These are phyloP conservation scores for Nothophoma quercina DNA, from an alignment of 2,329 filamentous ascomycete species.

Conservation along the genomic window DNA sequence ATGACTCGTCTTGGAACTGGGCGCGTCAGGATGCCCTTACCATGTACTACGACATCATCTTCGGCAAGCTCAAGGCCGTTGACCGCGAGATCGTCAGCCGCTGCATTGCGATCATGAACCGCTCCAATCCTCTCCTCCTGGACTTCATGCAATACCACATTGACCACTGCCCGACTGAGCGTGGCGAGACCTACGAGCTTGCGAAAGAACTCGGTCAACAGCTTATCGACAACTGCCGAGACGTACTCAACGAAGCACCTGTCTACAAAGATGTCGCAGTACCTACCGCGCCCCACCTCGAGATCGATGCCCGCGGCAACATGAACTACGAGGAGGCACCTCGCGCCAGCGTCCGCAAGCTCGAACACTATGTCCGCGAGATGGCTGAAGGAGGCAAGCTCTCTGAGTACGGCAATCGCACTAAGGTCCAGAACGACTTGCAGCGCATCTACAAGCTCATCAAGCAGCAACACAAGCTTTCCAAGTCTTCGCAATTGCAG, in stretches of 20 bases:
- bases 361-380: constrained; percentile 97
- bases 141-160: constrained; percentile 99
- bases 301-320: constrained; percentile 90
- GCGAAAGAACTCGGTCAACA: constrained; percentile 92
- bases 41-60: constrained; percentile 99
- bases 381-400: constrained; percentile 99
- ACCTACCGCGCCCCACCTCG: constrained; percentile 90
- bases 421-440: constrained; percentile 96
- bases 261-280: constrained; percentile 96
- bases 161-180: constrained; percentile 95
- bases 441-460: constrained; percentile 97
- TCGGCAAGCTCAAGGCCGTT: constrained; percentile 88
- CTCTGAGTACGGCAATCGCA: constrained; percentile 96
- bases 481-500: constrained; percentile 93
- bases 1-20: constrained; percentile 99
- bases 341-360: constrained; percentile 87
- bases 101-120: constrained; percentile 99
- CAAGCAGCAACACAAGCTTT: constrained; percentile 96
- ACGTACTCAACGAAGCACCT: constrained; percentile 82
- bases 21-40: constrained; percentile 93
- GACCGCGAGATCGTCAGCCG: constrained; percentile 98
- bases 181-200: constrained; percentile 97
- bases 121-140: constrained; percentile 91
- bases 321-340: constrained; percentile 90
- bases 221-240: constrained; percentile 97